Base-by-base conservation (phyloP, 306 rosid species). In the Acacia melanoxylon region DNA sequence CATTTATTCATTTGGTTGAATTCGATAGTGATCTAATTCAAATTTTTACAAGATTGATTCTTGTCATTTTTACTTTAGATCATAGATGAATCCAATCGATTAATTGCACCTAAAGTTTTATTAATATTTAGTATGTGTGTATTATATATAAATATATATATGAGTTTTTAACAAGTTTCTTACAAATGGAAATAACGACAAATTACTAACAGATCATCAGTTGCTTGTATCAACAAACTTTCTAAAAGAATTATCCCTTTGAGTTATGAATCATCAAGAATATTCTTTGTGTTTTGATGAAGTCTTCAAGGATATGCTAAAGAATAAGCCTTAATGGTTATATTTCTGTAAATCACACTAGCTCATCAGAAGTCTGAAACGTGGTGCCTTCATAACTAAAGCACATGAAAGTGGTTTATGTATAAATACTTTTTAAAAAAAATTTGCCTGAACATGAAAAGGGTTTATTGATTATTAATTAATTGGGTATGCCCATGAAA, bases 321-420 rank as follows among this genome's bases (percentile, higher is more conserved):
- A 61, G 67, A 61, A 61, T 61, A 61, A 22, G 12, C 27, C 27
- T 56, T 19, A 17, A 52, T 5, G 59, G 10, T 52, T 6, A 3
- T 13, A 15, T 48, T 48, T 49, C 12, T 49, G 12, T 42, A 14
- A 49, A 49, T 52, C 24, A 19, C n/a, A 20, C 0, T 52, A 1
- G 29, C 42, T 68, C 13, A 77, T 68, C 13, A 77, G 62, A 10
- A 73, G 10, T 10, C 15, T 45, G 46, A 10, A 56, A 48, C 69
- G 63, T 25, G 56, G 80, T 73, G 83, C 83, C 77, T 80, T 52
- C 46, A 77, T 77, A 85, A 77, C 81, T 42, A 86, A 82, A 80
- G 71, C 80, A 54, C 40, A 66, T 46, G 80, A 82, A 63, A 76
- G 54, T 48, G 19, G 12, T 48, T 45, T 45, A 45, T 45, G 49